A percentile compares a stretch with the other conserved stretches of the same genome.
These are phyloP conservation scores for Thielaviopsis cerberus DNA, from an alignment of 2,329 filamentous ascomycete genomes.

Conservation along the genomic window DNA sequence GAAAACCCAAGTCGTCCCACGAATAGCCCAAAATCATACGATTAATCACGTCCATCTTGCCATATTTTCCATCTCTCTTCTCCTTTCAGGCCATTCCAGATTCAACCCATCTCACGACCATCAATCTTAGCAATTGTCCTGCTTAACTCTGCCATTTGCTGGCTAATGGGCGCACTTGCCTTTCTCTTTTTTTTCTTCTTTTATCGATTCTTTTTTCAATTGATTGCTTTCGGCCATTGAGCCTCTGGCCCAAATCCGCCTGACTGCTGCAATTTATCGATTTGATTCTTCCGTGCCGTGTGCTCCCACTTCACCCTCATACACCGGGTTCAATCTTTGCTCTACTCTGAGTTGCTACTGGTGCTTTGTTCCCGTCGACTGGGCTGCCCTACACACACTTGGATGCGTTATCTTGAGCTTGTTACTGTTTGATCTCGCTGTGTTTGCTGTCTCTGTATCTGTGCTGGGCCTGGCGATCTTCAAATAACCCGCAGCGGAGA, in stretches of 20 bases:
- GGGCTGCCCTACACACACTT: neutral
- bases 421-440: neutral
- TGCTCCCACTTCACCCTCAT: neutral
- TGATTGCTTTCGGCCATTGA: neutral
- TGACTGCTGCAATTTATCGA: neutral
- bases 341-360: neutral
- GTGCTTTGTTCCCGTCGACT: neutral
- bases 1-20: slow-evolving; percentile 5
- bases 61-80: slow-evolving; percentile 12
- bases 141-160: no score
- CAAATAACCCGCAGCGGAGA: neutral
- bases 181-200: neutral
- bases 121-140: neutral
- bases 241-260: neutral
- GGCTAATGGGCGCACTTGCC: neutral
- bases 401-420: neutral
- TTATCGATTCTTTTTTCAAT: neutral
- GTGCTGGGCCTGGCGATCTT: neutral
- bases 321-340: neutral
- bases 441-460: neutral
- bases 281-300: neutral
- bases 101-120: neutral
- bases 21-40: slow-evolving; percentile 7
- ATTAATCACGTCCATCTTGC: slow-evolving; percentile 8
- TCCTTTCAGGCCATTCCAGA: slow-evolving; percentile 16